Percentiles rank a stretch among this genome's conserved stretches.
Conservation (phyloP, 2,329 filamentous ascomycete species). For the Graphiopsis chlorocephala region DNA sequence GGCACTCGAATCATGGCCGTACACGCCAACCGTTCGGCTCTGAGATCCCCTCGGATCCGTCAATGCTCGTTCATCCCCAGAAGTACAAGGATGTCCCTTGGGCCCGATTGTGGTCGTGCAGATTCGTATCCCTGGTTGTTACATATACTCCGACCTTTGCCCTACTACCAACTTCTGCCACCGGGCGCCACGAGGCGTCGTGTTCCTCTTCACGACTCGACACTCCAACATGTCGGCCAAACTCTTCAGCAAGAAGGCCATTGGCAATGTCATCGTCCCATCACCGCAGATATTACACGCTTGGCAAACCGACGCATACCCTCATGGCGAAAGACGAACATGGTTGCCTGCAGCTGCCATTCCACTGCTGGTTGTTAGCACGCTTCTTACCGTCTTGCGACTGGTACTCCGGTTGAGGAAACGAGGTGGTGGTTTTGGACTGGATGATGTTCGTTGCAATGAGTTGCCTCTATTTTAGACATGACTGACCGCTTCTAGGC, state of each 20-base stretch:
- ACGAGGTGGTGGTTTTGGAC: constrained; percentile 21
- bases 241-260: neutral
- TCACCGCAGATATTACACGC: neutral
- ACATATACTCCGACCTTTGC: neutral
- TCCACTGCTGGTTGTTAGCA: constrained; percentile 21
- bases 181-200: neutral
- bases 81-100: constrained; percentile 12
- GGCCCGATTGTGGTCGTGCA: neutral
- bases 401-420: constrained; percentile 24
- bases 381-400: constrained; percentile 23
- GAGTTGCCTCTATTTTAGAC: neutral
- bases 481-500: neutral
- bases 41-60: neutral
- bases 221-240: constrained; percentile 2
- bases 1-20: neutral
- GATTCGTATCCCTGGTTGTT: neutral
- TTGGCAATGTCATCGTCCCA: constrained; percentile 13
- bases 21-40: neutral
- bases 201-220: neutral
- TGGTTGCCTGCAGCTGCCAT: constrained; percentile 19
- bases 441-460: constrained; percentile 11
- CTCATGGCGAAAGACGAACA: constrained; percentile 5
- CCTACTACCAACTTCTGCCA: neutral
- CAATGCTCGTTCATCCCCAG: constrained; percentile 2
- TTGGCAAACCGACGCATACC: constrained; percentile 13